These are phyloP conservation scores for Corchorus olitorius DNA, from an alignment of 345 rosid species.

Conservation along the genomic window DNA sequence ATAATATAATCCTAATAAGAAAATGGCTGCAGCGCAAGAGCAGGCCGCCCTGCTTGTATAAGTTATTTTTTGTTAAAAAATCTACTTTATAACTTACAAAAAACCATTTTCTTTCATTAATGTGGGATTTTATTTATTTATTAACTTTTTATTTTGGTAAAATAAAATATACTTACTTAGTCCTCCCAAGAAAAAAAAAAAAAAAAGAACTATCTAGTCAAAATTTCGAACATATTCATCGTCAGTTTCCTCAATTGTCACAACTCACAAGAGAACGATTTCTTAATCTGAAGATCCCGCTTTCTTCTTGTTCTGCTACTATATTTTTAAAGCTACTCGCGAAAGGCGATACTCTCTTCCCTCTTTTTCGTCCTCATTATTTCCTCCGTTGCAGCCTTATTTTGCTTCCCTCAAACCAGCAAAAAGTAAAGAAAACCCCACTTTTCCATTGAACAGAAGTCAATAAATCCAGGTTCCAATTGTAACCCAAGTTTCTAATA, in stretches of 20 bases:
- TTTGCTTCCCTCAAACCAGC: not conserved
- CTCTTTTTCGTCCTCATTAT: not conserved
- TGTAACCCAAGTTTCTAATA: not conserved
- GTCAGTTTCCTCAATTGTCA: not conserved
- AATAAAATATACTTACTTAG: no score
- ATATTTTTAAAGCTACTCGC: not conserved
- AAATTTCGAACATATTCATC: no score
- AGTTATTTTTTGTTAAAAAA: no score
- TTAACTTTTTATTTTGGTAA: no score
- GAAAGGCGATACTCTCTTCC: not conserved
- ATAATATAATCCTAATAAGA: no score
- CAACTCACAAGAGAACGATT: not conserved
- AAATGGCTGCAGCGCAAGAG: no score
- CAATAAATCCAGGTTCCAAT: slow-evolving; percentile 1
- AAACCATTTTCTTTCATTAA: no score
- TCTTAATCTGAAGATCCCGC: not conserved
- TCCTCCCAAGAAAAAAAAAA: no score
- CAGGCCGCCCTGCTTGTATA: no score
- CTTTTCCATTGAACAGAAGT: not conserved
- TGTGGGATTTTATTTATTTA: no score
- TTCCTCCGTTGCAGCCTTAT: not conserved
- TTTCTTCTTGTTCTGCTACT: not conserved
- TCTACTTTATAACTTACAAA: no score
- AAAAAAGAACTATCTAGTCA: no score
- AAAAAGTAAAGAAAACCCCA: not conserved